Base-by-base conservation (phyloP, 768 basidiomycete species). In the Paxillus involutus region DNA sequence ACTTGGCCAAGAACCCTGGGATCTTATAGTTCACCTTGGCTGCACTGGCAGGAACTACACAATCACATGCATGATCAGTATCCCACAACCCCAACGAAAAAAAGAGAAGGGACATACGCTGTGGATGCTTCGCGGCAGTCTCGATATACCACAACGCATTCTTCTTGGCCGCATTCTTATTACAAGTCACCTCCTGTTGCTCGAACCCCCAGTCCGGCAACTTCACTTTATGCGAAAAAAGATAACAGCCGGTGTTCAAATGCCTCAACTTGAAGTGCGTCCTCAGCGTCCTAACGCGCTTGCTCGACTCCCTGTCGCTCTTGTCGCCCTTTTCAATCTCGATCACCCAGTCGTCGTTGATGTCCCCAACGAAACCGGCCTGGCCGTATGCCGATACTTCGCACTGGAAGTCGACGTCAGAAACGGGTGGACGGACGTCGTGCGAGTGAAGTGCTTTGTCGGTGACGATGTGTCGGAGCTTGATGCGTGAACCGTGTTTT, bases 161-260 rank as follows among this genome's bases (percentile, higher is more conserved):
- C 2, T 79, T 81, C 69, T 75, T 80, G 24, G 88, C 88, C 12
- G 97, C 95, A 62, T 98, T 96, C 80, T 94, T 98, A 74, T 99
- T 99, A 72, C 97, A 99, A 0, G 97, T 98, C 48, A 99, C 97
- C 66, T 99, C 97, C 69, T 99, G 97, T 71, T 99, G 97, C 66
- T 98, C 97, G 61, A 80, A 99, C 0, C 85, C 97, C 97, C 97
- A 99, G 5, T 97, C 91, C 0, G 97, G 97, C 1, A 99, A 75
- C 73, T 98, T 98, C 63, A 98, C 89, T 71, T 97, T 97, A 75
- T 99, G 97, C 21, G 91, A 94, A 78, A 98, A 99, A 36, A 99
- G 79, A 68, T 97, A 98, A 70, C 97, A 99, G 0, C 95, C 94
- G 0, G 91, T 90, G 60, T 95, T 76, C 16, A 81, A 77, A 71